A percentile compares a stretch with the other conserved stretches of the same genome.
Evolutionary conservation across 305 asterid species (phyloP).

Genomic region (Petunia hybrid): DNA sequence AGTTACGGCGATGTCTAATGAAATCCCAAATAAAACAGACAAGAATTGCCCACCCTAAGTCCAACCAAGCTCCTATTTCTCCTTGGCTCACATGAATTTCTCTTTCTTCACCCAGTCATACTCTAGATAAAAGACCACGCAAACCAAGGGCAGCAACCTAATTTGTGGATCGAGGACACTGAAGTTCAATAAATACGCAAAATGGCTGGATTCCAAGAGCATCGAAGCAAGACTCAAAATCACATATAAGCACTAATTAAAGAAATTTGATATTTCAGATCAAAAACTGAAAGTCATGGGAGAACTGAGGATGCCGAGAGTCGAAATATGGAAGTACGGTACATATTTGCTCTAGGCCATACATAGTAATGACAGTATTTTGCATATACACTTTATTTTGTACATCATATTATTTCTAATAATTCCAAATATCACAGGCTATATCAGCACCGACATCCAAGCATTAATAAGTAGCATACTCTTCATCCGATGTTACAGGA

Average conservation of each 20-base stretch:
- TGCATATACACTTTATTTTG: not conserved
- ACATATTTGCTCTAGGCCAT: not conserved
- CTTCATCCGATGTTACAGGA: not conserved
- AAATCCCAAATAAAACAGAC: not conserved
- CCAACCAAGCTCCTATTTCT: not conserved
- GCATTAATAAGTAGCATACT: not conserved
- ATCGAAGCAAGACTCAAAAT: too few relatives aligned
- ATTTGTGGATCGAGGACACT: not conserved
- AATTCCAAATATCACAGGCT: not conserved
- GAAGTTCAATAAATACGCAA: slow-evolving; percentile 17
- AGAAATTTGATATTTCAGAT: slow-evolving; percentile 6
- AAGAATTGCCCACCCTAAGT: not conserved
- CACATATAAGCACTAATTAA: not conserved
- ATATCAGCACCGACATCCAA: slow-evolving; percentile 2
- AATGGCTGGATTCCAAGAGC: not conserved
- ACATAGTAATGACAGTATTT: slow-evolving; percentile 29
- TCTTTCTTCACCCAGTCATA: not conserved
- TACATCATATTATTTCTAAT: not conserved
- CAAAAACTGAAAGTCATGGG: slow-evolving; percentile 11
- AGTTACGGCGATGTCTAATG: slow-evolving; percentile 1
- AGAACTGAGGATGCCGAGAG: not conserved
- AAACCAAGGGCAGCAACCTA: slow-evolving; percentile 14
- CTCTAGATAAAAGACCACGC: not conserved
- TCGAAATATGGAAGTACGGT: slow-evolving; percentile 10
- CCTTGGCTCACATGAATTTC: not conserved